phyloP scores from a whole-genome alignment of 2,329 filamentous ascomycete species.

The Exophiala xenobiotica region DNA sequence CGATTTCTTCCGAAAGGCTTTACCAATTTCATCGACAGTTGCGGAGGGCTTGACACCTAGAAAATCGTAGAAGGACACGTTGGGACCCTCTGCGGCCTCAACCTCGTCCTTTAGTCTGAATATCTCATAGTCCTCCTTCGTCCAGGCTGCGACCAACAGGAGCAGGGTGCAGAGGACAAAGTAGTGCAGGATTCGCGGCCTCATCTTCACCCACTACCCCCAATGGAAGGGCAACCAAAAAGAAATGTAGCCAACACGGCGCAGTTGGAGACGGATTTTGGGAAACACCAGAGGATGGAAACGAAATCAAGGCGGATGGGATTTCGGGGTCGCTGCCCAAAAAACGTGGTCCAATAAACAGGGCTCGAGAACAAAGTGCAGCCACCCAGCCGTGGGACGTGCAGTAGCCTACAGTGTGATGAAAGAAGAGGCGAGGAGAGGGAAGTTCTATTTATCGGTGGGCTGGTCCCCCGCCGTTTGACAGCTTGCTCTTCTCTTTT shows the following conservation, averaged over 20 bases:
- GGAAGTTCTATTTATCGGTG: slow-evolving; percentile 23
- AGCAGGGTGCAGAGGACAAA: slow-evolving; percentile 67
- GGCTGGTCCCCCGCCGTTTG: slow-evolving; percentile 1
- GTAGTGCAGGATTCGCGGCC: slow-evolving; percentile 61
- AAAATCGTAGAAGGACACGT: slow-evolving; percentile 91
- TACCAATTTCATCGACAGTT: slow-evolving; percentile 83
- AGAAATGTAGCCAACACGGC: not conserved
- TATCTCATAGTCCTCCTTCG: slow-evolving; percentile 95
- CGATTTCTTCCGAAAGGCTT: slow-evolving; percentile 88
- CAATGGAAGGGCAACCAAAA: not conserved
- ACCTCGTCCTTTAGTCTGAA: slow-evolving; percentile 93
- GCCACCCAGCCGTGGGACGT: slow-evolving; percentile 6
- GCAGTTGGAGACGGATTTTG: not conserved
- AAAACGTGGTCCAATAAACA: slow-evolving; percentile 26
- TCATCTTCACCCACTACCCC: slow-evolving; percentile 59
- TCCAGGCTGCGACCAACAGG: slow-evolving; percentile 72
- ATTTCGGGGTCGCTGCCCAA: too few species aligned
- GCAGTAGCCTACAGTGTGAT: slow-evolving; percentile 20
- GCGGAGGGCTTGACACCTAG: slow-evolving; percentile 73
- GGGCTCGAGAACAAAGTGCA: slow-evolving; percentile 8
- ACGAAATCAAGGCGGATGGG: too few species aligned
- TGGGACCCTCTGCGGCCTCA: slow-evolving; percentile 67
- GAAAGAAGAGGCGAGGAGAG: slow-evolving; percentile 1
- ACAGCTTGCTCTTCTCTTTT: slow-evolving; percentile 13
- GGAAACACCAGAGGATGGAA: slow-evolving; percentile 4